phyloP scores from a whole-genome alignment of 2,329 filamentous ascomycete species.

The Aspergillus pseudoglaucus region DNA sequence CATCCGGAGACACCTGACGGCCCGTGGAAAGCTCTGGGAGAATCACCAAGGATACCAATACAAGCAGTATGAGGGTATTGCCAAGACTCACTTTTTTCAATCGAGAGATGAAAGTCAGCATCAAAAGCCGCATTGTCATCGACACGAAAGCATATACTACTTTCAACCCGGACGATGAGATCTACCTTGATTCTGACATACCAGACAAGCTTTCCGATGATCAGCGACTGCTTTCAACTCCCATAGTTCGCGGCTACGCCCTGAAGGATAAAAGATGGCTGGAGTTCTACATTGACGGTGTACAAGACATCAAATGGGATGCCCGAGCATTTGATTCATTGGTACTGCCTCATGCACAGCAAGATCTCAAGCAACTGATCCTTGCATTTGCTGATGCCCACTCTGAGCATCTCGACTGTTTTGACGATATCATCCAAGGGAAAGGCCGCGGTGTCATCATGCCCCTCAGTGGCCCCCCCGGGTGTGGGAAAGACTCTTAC shows the following conservation, averaged over 20 bases:
- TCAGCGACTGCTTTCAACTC: constrained; percentile 37
- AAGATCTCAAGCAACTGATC: constrained; percentile 39
- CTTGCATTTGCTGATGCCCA: constrained; percentile 43
- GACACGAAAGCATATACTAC: constrained; percentile 45
- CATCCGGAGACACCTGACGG: constrained; percentile 35
- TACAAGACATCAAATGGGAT: constrained; percentile 41
- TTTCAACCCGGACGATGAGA: constrained; percentile 39
- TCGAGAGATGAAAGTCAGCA: constrained; percentile 19
- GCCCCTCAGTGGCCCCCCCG: constrained; percentile 45
- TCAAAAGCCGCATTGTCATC: constrained; percentile 48
- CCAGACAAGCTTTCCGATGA: constrained; percentile 31
- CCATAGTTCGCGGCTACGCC: constrained; percentile 44
- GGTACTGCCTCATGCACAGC: constrained; percentile 41
- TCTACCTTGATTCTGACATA: constrained; percentile 14
- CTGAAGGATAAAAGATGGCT: constrained; percentile 36
- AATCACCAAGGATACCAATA: constrained; percentile 45
- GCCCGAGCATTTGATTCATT: constrained; percentile 42
- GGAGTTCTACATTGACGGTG: constrained; percentile 32
- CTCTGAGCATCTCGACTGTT: constrained; percentile 29
- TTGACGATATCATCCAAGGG: constrained; percentile 47
- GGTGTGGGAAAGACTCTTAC: constrained; percentile 52
- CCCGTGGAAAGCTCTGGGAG: constrained; percentile 44
- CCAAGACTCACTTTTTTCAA: constrained; percentile 22
- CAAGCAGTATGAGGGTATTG: constrained; percentile 44
- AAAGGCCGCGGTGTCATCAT: constrained; percentile 50